Conservation (phyloP, 1,284 basidiomycete species). For the Irpex rosettiformis region DNA sequence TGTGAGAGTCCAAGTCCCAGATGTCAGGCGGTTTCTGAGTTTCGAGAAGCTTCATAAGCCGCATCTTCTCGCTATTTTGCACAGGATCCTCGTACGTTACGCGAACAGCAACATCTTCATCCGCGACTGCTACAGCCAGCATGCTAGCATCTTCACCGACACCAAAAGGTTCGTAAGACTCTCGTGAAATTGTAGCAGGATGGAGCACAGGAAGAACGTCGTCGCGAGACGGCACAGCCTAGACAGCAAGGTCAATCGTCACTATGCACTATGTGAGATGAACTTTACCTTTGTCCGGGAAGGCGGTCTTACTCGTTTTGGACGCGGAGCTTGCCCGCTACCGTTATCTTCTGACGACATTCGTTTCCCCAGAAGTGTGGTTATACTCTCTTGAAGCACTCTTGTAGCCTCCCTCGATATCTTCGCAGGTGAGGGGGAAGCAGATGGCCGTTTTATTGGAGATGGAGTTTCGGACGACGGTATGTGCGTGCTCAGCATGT, state of each 20-base stretch:
- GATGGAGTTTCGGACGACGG: slow-evolving; percentile 53
- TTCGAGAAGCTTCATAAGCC: slow-evolving; percentile 38
- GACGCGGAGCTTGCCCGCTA: slow-evolving; percentile 17
- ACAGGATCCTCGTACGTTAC: slow-evolving; percentile 69
- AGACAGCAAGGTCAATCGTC: neutral
- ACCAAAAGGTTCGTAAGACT: neutral
- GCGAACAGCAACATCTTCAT: slow-evolving; percentile 32
- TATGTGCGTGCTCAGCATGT: slow-evolving; percentile 29
- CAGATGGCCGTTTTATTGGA: slow-evolving; percentile 42
- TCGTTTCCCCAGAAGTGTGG: slow-evolving; percentile 64
- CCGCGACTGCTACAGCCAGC: neutral
- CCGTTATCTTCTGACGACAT: slow-evolving; percentile 35
- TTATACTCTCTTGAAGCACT: slow-evolving; percentile 61
- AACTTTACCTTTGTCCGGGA: slow-evolving; percentile 40
- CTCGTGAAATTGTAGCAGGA: neutral
- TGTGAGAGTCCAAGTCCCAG: neutral
- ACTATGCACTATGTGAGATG: neutral
- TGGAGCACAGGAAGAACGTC: neutral
- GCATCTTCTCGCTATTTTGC: slow-evolving; percentile 52
- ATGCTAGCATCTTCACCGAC: neutral
- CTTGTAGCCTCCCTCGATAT: slow-evolving; percentile 37
- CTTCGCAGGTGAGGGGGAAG: slow-evolving; percentile 24
- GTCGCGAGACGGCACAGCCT: neutral
- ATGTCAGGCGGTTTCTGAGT: slow-evolving; percentile 6
- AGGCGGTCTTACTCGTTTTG: slow-evolving; percentile 40